Evolutionary conservation across 768 basidiomycete genomes (phyloP).

Genomic region (Clitopilus hobsonii): DNA sequence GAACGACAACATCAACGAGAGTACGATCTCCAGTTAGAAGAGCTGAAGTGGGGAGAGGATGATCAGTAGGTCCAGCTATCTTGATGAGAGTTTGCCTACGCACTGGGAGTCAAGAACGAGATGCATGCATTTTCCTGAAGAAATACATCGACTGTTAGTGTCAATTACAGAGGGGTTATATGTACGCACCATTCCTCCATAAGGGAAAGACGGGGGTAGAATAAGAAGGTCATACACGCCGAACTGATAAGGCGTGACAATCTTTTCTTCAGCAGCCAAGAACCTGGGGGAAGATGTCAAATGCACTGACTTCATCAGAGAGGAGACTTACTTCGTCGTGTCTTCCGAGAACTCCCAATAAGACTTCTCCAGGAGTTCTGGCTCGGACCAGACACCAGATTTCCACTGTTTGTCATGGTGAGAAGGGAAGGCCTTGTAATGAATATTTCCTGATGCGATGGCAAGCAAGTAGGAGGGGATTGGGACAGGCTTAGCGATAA

Average conservation of each 20-base stretch:
- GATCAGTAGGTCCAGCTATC: constrained; percentile 1
- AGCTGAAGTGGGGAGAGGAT: constrained; percentile 43
- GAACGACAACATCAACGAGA: constrained; percentile 84
- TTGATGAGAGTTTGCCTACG: constrained; percentile 11
- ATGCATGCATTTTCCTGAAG: constrained; percentile 85
- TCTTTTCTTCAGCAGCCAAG: constrained; percentile 68
- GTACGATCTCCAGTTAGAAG: constrained; percentile 84
- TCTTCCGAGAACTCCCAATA: constrained; percentile 90
- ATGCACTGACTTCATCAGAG: not conserved
- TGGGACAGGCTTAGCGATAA: constrained; percentile 55
- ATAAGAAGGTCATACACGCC: constrained; percentile 88
- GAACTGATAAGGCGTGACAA: constrained; percentile 75
- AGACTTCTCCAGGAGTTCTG: constrained; percentile 68
- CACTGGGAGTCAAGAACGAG: constrained; percentile 86
- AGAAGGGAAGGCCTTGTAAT: constrained; percentile 61
- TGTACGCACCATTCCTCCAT: constrained; percentile 74
- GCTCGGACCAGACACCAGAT: constrained; percentile 90
- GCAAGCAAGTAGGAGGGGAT: constrained; percentile 94
- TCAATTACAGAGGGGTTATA: not conserved
- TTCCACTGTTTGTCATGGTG: constrained; percentile 68
- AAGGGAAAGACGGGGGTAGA: constrained; percentile 89
- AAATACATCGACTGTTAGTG: not conserved
- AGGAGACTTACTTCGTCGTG: constrained; percentile 55
- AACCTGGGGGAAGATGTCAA: constrained; percentile 43
- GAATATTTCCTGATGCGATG: constrained; percentile 80